Base-by-base conservation (phyloP, 495 filamentous ascomycete genomes). In the Podospora bellae-mahoneyi region DNA sequence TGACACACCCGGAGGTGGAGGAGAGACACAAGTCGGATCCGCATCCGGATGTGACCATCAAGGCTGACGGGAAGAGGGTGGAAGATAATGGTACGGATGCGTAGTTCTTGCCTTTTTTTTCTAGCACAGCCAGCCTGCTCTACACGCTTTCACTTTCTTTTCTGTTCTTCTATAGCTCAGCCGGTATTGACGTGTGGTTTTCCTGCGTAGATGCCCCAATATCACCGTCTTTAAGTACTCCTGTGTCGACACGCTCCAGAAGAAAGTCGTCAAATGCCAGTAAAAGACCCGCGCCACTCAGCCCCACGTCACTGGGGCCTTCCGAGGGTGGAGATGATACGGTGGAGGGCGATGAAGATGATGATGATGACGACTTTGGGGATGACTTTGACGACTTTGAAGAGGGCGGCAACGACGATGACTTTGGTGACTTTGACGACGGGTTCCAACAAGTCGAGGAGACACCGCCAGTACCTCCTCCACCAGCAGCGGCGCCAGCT, bases 341-440 rank as follows among this genome's bases (percentile, higher is more conserved):
- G 9, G 65, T 60, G 32, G 39, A 78, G 61, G 79, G 77, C 66
- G 78, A 80, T 63, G 78, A 78, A 26, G 55, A 77, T 64, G 81
- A 79, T 53, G 78, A 79, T 53, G 78, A 81, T 26, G 85, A 82
- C 20, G 85, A 82, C 20, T 90, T 90, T 80, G 91, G 90, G 67
- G 94, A 95, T 74, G 94, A 96, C 68, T 97, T 98, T 86, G 95
- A 97, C 78, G 94, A 97, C 73, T 97, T 98, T 76, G 93, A 94
- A 75, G 93, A 92, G 76, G 91, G 89, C 55, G 86, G 84, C 64
- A 88, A 89, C 64, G 86, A 87, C 70, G 87, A 84, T 69, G 93
- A 95, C 78, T 94, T 94, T 84, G 92, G 88, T 62, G 93, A 96
- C 77, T 75, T 75, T 59, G 74, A 76, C 54, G 92, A 94, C 73